phyloP scores from a whole-genome alignment of 306 rosid genomes.

The Glycine soja region DNA sequence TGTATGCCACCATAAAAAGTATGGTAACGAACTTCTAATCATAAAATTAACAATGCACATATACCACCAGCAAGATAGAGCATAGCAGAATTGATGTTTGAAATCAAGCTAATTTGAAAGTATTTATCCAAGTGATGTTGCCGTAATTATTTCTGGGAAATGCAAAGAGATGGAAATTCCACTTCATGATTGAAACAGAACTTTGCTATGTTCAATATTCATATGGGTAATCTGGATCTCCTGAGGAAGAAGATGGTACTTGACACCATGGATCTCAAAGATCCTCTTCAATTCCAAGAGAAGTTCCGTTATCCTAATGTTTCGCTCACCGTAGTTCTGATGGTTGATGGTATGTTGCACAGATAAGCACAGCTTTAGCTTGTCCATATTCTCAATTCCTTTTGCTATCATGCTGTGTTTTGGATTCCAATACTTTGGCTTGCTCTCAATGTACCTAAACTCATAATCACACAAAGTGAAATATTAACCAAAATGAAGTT shows the following conservation, averaged over 20 bases:
- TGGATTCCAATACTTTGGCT: constrained; percentile 68
- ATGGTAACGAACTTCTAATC: too few species aligned
- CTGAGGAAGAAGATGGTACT: constrained; percentile 60
- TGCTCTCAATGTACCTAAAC: constrained; percentile 63
- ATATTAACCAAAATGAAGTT: too few species aligned
- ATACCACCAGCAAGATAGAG: background rate
- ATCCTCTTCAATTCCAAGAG: constrained; percentile 58
- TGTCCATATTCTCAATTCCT: constrained; percentile 59
- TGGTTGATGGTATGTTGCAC: constrained; percentile 68
- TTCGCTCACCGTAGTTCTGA: constrained; percentile 63
- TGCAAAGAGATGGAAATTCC: background rate
- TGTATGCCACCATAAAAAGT: too few species aligned
- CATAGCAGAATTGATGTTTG: background rate
- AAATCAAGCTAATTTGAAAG: background rate
- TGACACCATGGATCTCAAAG: constrained; percentile 57
- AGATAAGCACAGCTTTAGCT: constrained; percentile 50
- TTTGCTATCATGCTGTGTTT: constrained; percentile 60
- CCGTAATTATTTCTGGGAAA: constrained; percentile 4
- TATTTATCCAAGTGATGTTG: background rate
- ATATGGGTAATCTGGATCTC: constrained; percentile 54
- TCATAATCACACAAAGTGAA: too few species aligned
- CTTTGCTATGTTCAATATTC: constrained; percentile 47
- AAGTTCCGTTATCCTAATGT: constrained; percentile 55
- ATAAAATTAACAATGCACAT: background rate
- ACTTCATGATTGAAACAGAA: constrained; percentile 39